Base-by-base conservation (phyloP, 2,329 filamentous ascomycete genomes). In the Rutstroemia sydowiana region DNA sequence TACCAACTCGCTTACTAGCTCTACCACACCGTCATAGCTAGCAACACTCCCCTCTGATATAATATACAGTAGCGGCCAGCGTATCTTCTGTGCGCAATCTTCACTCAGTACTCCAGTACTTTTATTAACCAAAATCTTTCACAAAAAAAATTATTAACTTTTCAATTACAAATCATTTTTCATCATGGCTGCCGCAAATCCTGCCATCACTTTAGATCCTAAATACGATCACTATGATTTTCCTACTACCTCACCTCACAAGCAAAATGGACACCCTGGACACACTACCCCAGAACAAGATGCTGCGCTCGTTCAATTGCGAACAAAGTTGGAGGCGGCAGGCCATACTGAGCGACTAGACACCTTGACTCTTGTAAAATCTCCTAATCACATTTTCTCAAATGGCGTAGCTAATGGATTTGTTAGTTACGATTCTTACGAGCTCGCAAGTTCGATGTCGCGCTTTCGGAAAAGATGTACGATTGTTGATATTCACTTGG, bases 181-280 rank as follows among this genome's bases (percentile, higher is more conserved):
- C 51, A 60, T 31, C 11, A 67, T 67, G 65, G 59, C 63, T 18
- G 45, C 62, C 23, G 51, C 45, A 55, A 56, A 51, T 11, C 54
- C 57, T 5, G 18, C 55, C 10, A 51, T 63, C 4, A 73, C 81
- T 69, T 68, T 89, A 64, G 84, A 95, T 71, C 78, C 88, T 69
- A 96, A 95, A 75, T 95, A 97, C 77, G 93, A 97, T 74, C 71
- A 95, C 75, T 97, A 93, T 72, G 91, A 96, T 72, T 97, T 81
- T 75, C 93, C 93, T 57, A 88, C 84, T 59, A 85, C 80, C 57
- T 82, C 88, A 43, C 80, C 87, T 51, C 80, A 81, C 61, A 69
- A 78, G 43, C 80, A 84, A 67, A 74, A 76, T 63, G 93, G 93
- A 59, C 90, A 96, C 70, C 85, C 92, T 57, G 93, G 93, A 68